phyloP scores from a whole-genome alignment of 2,329 filamentous ascomycete genomes.

The Keithomyces neogunnii region DNA sequence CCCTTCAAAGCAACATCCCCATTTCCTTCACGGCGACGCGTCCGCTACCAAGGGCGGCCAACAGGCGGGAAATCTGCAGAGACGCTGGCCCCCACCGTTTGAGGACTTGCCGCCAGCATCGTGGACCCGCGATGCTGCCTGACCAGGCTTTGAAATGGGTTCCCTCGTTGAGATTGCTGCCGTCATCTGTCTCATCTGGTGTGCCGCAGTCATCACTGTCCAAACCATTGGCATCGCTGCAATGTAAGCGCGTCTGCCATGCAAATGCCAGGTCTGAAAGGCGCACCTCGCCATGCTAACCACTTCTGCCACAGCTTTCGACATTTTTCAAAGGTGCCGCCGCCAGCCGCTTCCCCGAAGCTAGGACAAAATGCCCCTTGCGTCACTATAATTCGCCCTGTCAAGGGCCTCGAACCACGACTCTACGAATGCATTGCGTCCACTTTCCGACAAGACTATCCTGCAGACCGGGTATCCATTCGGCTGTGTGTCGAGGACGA shows the following conservation, averaged over 20 bases:
- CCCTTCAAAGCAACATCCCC: no score
- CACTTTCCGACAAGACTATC: constrained; percentile 77
- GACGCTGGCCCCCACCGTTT: background rate
- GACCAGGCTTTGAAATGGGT: constrained; percentile 15
- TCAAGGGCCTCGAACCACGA: constrained; percentile 83
- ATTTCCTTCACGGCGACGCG: no score
- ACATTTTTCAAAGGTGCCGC: constrained; percentile 41
- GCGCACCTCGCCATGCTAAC: background rate
- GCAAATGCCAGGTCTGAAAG: background rate
- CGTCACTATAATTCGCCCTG: constrained; percentile 84
- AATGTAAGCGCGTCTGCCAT: constrained; percentile 34
- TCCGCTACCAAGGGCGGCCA: background rate
- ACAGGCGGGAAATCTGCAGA: background rate
- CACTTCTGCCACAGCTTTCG: constrained; percentile 32
- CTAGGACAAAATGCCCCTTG: constrained; percentile 55
- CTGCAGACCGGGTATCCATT: constrained; percentile 64
- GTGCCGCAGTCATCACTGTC: constrained; percentile 40
- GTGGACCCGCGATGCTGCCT: constrained; percentile 6
- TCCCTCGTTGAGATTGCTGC: constrained; percentile 30
- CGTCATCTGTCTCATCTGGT: constrained; percentile 44
- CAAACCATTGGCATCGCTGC: constrained; percentile 48
- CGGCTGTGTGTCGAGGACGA: constrained; percentile 73
- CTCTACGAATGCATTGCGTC: constrained; percentile 90
- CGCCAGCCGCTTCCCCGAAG: constrained; percentile 40
- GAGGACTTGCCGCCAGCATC: background rate